Evolutionary conservation across 352 stramenopile genomes (phyloP), one percentile per base, ranked within the genome.

Genomic region (Pythium phragmitis): DNA sequence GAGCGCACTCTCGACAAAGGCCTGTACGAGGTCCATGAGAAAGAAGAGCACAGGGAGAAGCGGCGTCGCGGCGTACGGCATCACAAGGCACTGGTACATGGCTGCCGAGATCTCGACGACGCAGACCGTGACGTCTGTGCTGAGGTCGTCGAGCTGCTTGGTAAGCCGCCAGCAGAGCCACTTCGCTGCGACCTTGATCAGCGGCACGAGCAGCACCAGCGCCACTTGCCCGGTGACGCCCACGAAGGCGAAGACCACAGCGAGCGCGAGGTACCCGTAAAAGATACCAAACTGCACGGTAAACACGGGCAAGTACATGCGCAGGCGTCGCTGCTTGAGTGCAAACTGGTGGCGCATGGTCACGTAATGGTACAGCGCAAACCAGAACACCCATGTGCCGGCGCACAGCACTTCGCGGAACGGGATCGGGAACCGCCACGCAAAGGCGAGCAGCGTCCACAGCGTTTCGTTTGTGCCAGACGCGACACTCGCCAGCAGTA

Each of bases 361-460:
- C 30, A 64, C 23, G 39, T 52, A 65, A 16, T 70, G 55, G 28
- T 26, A 23, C 2, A 60, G 16, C 17, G 53, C 16, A 21, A 65
- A 59, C 19, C 37, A 50, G 3, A 51, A 1, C 4, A 57, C 26
- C 63, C 55, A 65, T 21, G 63, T 54, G 30, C 23, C 4, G 5
- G 53, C 53, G 23, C 55, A 47, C 7, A 61, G n/a, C 13, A 70
- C 33, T 39, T 70, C 63, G 9, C 55, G 63, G 45, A 65, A 70
- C 43, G 65, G 57, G 16, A 71, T 42, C 0, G 65, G 65, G 45
- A 58, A 67, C 5, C 53, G 42, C 65, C 65, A 71, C 19, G 19
- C 34, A 17, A 71, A 58, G 28, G 65, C 42, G 13, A 71, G n/a
- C 16, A 13, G 21, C 0, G 36, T 61, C 57, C 65, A 71, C 11